Evolutionary conservation across 495 filamentous ascomycete genomes (phyloP), one percentile per base, ranked within the genome.

Genomic region (Hamigera avellanea): DNA sequence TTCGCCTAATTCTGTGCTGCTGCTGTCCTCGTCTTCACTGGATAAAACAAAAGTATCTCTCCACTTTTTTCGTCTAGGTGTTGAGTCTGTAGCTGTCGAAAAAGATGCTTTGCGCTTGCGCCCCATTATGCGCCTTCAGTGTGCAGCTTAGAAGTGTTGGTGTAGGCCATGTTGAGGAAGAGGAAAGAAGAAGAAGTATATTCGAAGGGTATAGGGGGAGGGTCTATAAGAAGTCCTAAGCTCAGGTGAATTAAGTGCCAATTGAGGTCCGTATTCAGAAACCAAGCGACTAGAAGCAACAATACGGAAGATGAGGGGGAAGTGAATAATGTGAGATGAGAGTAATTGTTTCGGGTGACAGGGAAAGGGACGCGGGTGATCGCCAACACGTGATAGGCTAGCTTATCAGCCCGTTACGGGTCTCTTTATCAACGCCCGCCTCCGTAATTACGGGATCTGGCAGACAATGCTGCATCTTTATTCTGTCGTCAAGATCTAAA

Each of bases 51-150:
- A 40, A 4, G 33, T 34, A 1, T 39, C 16, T 25, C 40, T 40
- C 28, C 17, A 31, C 14, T 31, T 36, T 30, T 41, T 32, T 26
- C 23, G 40, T 37, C 29, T 37, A 6, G 33, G 28, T 16, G 33
- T 34, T 14, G 35, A 17, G 19, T 35, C 27, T 38, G 42, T 45
- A 35, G 31, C 33, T 42, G 36, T 29, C 32, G 29, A 32, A 31
- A 36, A 36, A 31, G 43, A 33, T 10, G 33, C 31, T 37, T 44
- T 46, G 37, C 50, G 45, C 42, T 44, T 49, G 41, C 37, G 40
- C 36, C 34, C 13, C 48, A 55, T 51, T 47, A 51, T 53, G 50
- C 52, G 41, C 46, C 43, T 33, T 37, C 37, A 42, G 38, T 33
- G 29, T 44, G 33, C 28, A n/a, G 6, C 28, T 32, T 21, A 12